A percentile compares a stretch with the other conserved stretches of the same genome.
Conservation (phyloP, 176 grass and related monocot species). For the Poa annua region DNA sequence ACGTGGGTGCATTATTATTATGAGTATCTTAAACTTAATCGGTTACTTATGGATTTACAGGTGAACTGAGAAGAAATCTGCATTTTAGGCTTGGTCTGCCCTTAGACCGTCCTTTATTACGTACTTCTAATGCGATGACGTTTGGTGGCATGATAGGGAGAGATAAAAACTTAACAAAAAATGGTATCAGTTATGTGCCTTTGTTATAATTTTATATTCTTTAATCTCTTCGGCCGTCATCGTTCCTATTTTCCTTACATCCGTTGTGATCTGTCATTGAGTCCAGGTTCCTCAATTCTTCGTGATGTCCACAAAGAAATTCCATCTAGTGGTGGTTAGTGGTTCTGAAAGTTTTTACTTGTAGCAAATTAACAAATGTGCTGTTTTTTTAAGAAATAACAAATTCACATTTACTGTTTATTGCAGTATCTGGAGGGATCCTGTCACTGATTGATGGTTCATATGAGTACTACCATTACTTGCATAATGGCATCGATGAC, state of each 20-base stretch:
- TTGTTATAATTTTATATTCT: constrained; percentile 1
- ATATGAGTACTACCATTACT: constrained; percentile 98
- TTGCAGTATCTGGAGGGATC: constrained; percentile 89
- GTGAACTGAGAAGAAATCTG: constrained; percentile 81
- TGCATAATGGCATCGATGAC: constrained; percentile 83
- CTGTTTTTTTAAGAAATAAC: constrained; percentile 26
- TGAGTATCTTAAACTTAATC: constrained; percentile 19
- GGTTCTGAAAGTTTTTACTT: constrained; percentile 37
- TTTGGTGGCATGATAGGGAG: constrained; percentile 49
- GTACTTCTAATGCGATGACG: constrained; percentile 73
- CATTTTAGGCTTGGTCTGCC: constrained; percentile 81
- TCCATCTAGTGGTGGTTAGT: constrained; percentile 81
- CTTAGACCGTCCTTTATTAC: constrained; percentile 83
- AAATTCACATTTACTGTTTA: constrained; percentile 32
- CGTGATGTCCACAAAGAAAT: constrained; percentile 80
- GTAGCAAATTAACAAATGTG: not conserved
- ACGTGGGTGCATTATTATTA: not conserved
- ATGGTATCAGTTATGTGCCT: constrained; percentile 41
- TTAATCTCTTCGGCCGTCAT: constrained; percentile 2
- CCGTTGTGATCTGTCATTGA: constrained; percentile 12
- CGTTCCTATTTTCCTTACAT: constrained; percentile 27
- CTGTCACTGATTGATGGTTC: constrained; percentile 85
- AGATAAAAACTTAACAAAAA: constrained; percentile 39
- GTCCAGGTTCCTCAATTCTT: constrained; percentile 68
- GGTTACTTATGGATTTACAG: constrained; percentile 41